A percentile compares a stretch with the other conserved stretches of the same genome.
Conservation (phyloP, 2,329 filamentous ascomycete species). For the Hirsutella minnesotensis region DNA sequence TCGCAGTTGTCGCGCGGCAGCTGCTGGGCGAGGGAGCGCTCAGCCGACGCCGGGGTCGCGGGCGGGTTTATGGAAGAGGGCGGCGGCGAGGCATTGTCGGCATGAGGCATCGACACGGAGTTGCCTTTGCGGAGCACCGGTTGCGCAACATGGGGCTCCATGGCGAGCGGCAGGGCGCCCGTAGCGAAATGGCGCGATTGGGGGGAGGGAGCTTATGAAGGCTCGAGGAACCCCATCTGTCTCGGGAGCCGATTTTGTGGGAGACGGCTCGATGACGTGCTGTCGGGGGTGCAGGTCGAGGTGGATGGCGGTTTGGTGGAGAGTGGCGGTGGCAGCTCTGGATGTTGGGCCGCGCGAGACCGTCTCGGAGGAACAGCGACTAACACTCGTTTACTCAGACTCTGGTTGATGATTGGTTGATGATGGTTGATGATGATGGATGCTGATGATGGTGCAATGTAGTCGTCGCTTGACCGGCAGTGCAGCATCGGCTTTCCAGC, state of each 20-base stretch:
- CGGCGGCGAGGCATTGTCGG: background rate
- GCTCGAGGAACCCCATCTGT: background rate
- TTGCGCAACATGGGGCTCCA: background rate
- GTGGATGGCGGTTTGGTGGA: too few relatives aligned
- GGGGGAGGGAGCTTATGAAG: background rate
- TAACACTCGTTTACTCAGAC: too few relatives aligned
- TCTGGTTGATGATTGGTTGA: too few relatives aligned
- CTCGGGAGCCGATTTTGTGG: background rate
- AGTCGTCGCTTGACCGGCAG: too few relatives aligned
- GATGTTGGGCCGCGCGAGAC: too few relatives aligned
- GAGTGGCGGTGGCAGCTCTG: too few relatives aligned
- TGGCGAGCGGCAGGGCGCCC: background rate
- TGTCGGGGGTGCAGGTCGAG: background rate
- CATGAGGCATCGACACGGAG: background rate
- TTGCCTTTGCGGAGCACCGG: background rate
- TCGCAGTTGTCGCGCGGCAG: conserved; percentile 35
- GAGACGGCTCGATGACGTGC: background rate
- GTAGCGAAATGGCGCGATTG: background rate
- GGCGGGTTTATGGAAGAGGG: background rate
- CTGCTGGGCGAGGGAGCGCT: too few relatives aligned
- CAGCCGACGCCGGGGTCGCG: background rate
- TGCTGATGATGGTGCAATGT: too few relatives aligned
- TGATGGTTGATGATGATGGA: too few relatives aligned
- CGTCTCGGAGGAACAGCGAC: too few relatives aligned
- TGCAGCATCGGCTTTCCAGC: too few relatives aligned